Evolutionary conservation across 345 rosid genomes (phyloP), one percentile per base, ranked within the genome.

Genomic region (Salix brachista): DNA sequence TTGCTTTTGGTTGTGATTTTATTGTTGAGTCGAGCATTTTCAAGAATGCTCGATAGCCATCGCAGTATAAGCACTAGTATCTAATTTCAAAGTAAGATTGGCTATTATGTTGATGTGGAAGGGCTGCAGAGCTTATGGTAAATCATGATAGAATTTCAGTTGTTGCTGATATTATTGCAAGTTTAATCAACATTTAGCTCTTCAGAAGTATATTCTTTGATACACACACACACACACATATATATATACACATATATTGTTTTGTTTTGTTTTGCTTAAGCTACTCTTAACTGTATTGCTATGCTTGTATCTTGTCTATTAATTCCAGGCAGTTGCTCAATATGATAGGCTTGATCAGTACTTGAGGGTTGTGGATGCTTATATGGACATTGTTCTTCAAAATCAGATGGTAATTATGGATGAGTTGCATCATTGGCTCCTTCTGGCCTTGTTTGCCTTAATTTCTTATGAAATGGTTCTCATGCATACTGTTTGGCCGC

Each of bases 331-430:
- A 79, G 86, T 85, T 70, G 78, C 82, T 74, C 84, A 84, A 79
- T 87, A 84, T 80, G 88, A 87, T 74, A 80, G 80, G 79, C 92
- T 90, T 78, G 86, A 86, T 82, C 90, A 88, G 78, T 91, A 87
- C 86, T 75, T 94, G 81, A 91, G 71, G 81, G 89, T 92, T 80
- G 88, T 88, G 76, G 98, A 94, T 78, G 89, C 97, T 80, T 94
- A 86, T 84, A 78, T 90, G 72, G 98, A 91, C 78, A 84, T 94
- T 74, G 75, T 92, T 74, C 88, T 94, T 79, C 95, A 88, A 82
- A 80, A 88, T 85, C 85, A 89, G 75, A 86, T 94, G 95, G 97
- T 92, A 78, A 83, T 86, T 75, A 71, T 76, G 13, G 41, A 46
- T 34, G 44, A 18, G 25, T 52, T 58, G 64, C 64, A 30, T 9